phyloP scores from a whole-genome alignment of 2,329 filamentous ascomycete genomes.

The Paracorniculantispora psalliotae region DNA sequence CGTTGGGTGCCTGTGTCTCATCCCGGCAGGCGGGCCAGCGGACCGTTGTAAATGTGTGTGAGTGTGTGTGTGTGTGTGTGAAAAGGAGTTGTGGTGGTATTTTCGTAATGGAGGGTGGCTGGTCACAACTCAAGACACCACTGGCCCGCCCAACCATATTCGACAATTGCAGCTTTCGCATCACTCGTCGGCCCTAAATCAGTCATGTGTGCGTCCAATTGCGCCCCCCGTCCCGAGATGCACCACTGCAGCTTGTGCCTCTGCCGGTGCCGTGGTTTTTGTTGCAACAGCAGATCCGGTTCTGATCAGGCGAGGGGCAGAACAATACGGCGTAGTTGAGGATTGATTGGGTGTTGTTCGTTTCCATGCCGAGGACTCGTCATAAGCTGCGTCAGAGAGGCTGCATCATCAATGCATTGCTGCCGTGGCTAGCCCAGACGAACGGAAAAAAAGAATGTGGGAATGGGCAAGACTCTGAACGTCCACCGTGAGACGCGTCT shows the following conservation, averaged over 20 bases:
- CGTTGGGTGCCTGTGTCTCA: background rate
- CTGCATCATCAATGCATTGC: background rate
- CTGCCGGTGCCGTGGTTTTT: too few species aligned
- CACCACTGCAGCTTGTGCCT: background rate
- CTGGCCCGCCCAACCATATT: background rate
- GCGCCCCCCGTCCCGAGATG: background rate
- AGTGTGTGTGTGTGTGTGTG: background rate
- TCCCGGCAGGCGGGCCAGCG: background rate
- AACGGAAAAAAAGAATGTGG: background rate
- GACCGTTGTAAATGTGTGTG: background rate
- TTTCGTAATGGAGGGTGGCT: background rate
- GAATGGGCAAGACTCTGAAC: conserved; percentile 4
- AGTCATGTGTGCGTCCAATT: background rate
- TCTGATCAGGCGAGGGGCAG: background rate
- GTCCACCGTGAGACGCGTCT: conserved; percentile 5
- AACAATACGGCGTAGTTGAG: background rate
- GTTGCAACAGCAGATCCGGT: too few species aligned
- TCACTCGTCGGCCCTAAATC: background rate
- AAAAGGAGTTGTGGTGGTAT: background rate
- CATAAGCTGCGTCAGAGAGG: background rate
- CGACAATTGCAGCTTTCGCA: background rate
- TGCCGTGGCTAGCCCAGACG: too few species aligned
- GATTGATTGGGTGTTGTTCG: too few species aligned
- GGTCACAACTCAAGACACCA: background rate
- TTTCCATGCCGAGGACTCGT: background rate